A percentile compares a stretch with the other conserved stretches of the same genome.
Evolutionary conservation across 768 basidiomycete genomes (phyloP).

Genomic region (Lanmaoa rubissima): DNA sequence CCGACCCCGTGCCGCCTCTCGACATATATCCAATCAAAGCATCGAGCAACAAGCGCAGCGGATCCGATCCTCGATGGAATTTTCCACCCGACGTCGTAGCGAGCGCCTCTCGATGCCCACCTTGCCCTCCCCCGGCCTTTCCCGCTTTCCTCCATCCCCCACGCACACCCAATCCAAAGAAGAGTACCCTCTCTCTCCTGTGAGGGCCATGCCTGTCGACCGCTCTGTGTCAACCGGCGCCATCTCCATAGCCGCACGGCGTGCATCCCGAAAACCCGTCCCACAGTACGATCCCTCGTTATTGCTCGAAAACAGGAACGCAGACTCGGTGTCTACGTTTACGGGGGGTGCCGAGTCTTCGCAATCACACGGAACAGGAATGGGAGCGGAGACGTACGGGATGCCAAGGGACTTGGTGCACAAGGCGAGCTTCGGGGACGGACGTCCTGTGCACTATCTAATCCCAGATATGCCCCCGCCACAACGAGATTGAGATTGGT

Average conservation of each 20-base stretch:
- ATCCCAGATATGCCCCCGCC: conserved; percentile 57
- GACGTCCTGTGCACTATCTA: conserved; percentile 51
- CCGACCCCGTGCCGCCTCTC: conserved; percentile 9
- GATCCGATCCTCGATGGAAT: conserved; percentile 33
- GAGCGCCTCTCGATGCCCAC: conserved; percentile 33
- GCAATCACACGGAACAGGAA: conserved; percentile 27
- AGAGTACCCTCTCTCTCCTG: conserved; percentile 33
- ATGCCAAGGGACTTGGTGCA: conserved; percentile 31
- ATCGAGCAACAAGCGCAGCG: conserved; percentile 33
- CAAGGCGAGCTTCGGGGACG: conserved; percentile 47
- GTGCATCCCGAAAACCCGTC: conserved; percentile 54
- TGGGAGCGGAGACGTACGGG: conserved; percentile 5
- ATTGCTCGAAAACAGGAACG: conserved; percentile 21
- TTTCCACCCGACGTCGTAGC: conserved; percentile 21
- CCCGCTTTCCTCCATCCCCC: conserved; percentile 18
- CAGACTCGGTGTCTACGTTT: conserved; percentile 22
- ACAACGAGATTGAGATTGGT: conserved; percentile 24
- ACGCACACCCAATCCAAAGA: conserved; percentile 15
- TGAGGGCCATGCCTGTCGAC: conserved; percentile 20
- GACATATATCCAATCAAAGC: conserved; percentile 13
- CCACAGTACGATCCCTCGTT: conserved; percentile 45
- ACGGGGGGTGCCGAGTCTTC: conserved; percentile 28
- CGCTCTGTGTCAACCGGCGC: conserved; percentile 30
- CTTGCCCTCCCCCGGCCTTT: conserved; percentile 13
- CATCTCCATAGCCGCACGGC: conserved; percentile 26